Percentiles rank a stretch among this genome's conserved stretches.
Evolutionary conservation across 1,139 yeast genomes (phyloP).

Genomic region (Scheffersomyces cryptocercus): DNA sequence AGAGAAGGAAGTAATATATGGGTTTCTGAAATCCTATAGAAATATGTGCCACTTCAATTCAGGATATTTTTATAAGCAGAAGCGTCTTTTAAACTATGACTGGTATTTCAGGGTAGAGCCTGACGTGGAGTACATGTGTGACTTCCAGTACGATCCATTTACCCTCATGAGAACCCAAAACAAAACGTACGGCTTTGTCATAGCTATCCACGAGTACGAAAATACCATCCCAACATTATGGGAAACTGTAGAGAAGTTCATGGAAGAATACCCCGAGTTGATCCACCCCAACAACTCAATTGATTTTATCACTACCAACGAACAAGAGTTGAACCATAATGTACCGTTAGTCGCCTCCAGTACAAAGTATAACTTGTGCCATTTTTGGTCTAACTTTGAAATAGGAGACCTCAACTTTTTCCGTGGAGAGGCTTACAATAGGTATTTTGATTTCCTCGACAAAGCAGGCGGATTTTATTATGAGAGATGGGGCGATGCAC

Average conservation of each 20-base stretch:
- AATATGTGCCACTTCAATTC: constrained; percentile 54
- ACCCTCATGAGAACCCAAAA: constrained; percentile 33
- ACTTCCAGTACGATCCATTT: constrained; percentile 51
- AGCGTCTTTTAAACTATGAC: constrained; percentile 38
- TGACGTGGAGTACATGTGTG: constrained; percentile 49
- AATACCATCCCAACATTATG: constrained; percentile 70
- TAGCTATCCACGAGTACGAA: constrained; percentile 47
- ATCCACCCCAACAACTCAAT: constrained; percentile 69
- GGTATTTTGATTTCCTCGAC: constrained; percentile 72
- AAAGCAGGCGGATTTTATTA: constrained; percentile 82
- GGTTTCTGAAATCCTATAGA: constrained; percentile 40
- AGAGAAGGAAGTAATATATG: constrained; percentile 36
- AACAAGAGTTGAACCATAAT: constrained; percentile 35
- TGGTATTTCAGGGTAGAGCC: constrained; percentile 53
- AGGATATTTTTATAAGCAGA: constrained; percentile 46
- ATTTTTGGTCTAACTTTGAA: constrained; percentile 95
- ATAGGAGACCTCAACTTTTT: constrained; percentile 80
- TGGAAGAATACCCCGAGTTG: constrained; percentile 59
- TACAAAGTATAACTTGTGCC: constrained; percentile 81
- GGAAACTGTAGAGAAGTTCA: constrained; percentile 69
- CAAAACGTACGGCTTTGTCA: constrained; percentile 45
- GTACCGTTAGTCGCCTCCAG: constrained; percentile 23
- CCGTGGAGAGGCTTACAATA: constrained; percentile 66
- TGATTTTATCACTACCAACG: constrained; percentile 68
- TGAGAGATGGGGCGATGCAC: constrained; percentile 98